Evolutionary conservation across 2,329 filamentous ascomycete genomes (phyloP).

Genomic region (Botrytis fabae): DNA sequence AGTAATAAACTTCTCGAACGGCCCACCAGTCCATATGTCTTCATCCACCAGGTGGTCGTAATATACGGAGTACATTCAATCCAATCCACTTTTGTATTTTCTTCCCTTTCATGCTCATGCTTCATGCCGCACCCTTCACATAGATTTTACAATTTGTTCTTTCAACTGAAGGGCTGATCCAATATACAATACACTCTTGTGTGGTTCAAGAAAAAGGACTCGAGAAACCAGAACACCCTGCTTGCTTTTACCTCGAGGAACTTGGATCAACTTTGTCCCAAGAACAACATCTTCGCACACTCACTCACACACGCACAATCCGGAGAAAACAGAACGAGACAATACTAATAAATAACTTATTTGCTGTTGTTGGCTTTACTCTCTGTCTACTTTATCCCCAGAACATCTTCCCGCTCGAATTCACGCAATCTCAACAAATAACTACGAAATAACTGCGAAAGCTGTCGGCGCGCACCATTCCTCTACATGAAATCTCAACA

Average conservation of each 20-base stretch:
- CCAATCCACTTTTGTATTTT: neutral
- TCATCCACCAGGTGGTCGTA: too few relatives aligned
- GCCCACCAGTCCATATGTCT: too few relatives aligned
- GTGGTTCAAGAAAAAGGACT: neutral
- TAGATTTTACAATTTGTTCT: neutral
- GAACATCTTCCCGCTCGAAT: neutral
- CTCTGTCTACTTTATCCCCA: neutral
- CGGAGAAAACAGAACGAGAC: neutral
- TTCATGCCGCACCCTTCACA: neutral
- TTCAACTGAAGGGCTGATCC: neutral
- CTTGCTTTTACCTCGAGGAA: neutral
- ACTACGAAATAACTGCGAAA: neutral
- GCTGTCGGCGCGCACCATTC: neutral
- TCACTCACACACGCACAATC: neutral
- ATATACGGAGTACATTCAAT: neutral
- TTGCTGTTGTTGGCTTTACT: neutral
- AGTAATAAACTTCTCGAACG: constrained; percentile 7
- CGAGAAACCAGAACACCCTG: neutral
- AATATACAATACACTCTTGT: neutral
- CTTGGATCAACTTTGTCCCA: neutral
- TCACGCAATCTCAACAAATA: constrained; percentile 14
- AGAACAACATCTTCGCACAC: neutral
- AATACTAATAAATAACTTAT: neutral
- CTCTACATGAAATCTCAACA: constrained; percentile 15
- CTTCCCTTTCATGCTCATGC: neutral